Percentiles rank a stretch among this genome's conserved stretches.
Evolutionary conservation across 1,139 yeast species (phyloP).

Genomic region (Diutina pseudorugosa): DNA sequence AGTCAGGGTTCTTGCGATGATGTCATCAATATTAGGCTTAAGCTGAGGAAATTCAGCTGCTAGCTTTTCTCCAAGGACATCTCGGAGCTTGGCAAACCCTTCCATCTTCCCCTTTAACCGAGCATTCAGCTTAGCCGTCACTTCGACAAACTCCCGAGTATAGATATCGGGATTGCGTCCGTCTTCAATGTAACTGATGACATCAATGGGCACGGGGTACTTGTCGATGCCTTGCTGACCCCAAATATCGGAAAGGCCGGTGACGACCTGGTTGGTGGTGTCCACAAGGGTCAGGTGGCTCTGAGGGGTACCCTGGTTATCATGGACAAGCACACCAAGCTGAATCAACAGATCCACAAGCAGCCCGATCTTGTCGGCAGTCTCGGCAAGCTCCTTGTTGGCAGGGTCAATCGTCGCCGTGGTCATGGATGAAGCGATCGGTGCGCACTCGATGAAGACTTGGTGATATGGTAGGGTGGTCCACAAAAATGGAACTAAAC

Average conservation of each 20-base stretch:
- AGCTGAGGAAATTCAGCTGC: slow-evolving; percentile 70
- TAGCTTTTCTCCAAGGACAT: slow-evolving; percentile 57
- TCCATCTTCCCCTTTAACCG: slow-evolving; percentile 71
- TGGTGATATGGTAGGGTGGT: no score
- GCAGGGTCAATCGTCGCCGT: background rate
- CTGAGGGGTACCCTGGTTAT: slow-evolving; percentile 70
- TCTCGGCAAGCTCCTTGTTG: slow-evolving; percentile 31
- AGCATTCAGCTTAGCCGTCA: slow-evolving; percentile 80
- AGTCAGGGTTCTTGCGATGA: slow-evolving; percentile 27
- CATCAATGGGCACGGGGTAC: slow-evolving; percentile 61
- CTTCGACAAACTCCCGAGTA: slow-evolving; percentile 91
- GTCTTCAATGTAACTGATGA: slow-evolving; percentile 77
- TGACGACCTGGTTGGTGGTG: slow-evolving; percentile 28
- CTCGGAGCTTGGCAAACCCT: slow-evolving; percentile 47
- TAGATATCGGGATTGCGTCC: slow-evolving; percentile 96
- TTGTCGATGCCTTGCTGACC: slow-evolving; percentile 9
- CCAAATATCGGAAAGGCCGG: background rate
- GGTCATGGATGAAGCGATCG: background rate
- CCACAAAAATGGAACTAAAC: no score
- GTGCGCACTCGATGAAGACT: background rate
- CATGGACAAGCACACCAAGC: slow-evolving; percentile 84
- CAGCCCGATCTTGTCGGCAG: slow-evolving; percentile 52
- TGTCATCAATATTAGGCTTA: slow-evolving; percentile 36
- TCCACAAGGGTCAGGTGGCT: slow-evolving; percentile 32
- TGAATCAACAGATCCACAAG: slow-evolving; percentile 81